phyloP scores from a whole-genome alignment of 352 stramenopile species.

The Phytophthora crassamura region DNA sequence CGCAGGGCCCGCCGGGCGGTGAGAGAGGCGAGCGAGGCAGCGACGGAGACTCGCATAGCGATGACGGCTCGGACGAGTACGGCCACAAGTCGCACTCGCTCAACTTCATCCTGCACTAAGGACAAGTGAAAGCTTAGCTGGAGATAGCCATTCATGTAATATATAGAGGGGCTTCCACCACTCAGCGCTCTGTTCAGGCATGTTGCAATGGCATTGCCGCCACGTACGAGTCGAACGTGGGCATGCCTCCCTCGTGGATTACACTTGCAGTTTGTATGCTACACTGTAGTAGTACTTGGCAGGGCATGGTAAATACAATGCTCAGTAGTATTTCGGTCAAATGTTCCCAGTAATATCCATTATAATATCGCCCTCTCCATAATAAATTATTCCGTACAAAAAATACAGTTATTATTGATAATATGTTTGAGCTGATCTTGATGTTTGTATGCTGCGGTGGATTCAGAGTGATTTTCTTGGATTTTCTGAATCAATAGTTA shows the following conservation, averaged over 20 bases:
- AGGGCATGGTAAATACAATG: too few relatives aligned
- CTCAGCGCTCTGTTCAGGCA: constrained; percentile 1
- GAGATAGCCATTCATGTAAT: constrained; percentile 33
- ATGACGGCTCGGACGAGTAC: constrained; percentile 67
- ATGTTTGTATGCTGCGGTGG: too few relatives aligned
- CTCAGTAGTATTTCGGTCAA: too few relatives aligned
- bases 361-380: too few relatives aligned
- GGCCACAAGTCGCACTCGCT: constrained; percentile 81
- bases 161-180: constrained; percentile 32
- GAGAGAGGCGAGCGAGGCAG: constrained; percentile 13
- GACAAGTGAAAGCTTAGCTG: not conserved
- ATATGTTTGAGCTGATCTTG: too few relatives aligned
- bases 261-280: constrained; percentile 30
- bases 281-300: too few relatives aligned
- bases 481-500: too few relatives aligned
- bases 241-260: constrained; percentile 14
- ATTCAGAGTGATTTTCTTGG: too few relatives aligned
- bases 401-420: too few relatives aligned
- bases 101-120: constrained; percentile 85
- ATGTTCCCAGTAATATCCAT: too few relatives aligned
- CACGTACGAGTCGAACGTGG: constrained; percentile 1
- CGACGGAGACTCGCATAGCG: constrained; percentile 47
- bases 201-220: not conserved
- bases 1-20: constrained; percentile 13
- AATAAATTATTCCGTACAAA: too few relatives aligned